These are phyloP conservation scores for Hypoxylon fragiforme DNA, from an alignment of 495 filamentous ascomycete species.

Conservation along the genomic window DNA sequence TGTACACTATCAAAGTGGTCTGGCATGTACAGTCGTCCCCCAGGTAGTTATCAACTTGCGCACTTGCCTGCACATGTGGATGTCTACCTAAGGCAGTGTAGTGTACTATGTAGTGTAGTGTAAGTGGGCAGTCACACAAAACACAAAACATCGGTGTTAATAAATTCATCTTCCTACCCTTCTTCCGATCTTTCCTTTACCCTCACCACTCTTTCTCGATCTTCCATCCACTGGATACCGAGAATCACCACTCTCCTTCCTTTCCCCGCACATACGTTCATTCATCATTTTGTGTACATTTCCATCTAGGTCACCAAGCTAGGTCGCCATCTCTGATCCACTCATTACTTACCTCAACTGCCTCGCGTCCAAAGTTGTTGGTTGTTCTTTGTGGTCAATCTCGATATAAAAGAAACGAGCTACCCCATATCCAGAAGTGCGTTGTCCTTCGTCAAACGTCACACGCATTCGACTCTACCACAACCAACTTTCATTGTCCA, in stretches of 20 bases:
- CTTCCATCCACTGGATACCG: constrained; percentile 21
- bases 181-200: constrained; percentile 17
- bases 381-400: constrained; percentile 27
- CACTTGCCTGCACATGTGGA: too few relatives aligned
- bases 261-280: constrained; percentile 31
- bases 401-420: constrained; percentile 14
- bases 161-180: constrained; percentile 18
- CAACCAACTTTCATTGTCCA: constrained; percentile 22
- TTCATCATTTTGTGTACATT: constrained; percentile 33
- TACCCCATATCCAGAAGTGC: neutral
- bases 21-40: too few relatives aligned
- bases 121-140: constrained; percentile 23
- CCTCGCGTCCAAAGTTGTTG: too few relatives aligned
- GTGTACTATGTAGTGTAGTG: too few relatives aligned
- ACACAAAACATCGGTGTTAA: constrained; percentile 19
- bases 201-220: constrained; percentile 15
- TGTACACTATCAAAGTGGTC: too few relatives aligned
- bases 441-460: constrained; percentile 20
- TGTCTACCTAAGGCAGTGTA: too few relatives aligned
- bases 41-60: too few relatives aligned
- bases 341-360: constrained; percentile 10
- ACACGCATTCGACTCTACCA: constrained; percentile 15
- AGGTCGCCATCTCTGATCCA: constrained; percentile 48
- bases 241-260: constrained; percentile 37
- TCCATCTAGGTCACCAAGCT: constrained; percentile 6